Percentiles rank a stretch among this genome's conserved stretches.
Conservation (phyloP, 2,329 filamentous ascomycete species). For the Aureobasidium subglaciale region DNA sequence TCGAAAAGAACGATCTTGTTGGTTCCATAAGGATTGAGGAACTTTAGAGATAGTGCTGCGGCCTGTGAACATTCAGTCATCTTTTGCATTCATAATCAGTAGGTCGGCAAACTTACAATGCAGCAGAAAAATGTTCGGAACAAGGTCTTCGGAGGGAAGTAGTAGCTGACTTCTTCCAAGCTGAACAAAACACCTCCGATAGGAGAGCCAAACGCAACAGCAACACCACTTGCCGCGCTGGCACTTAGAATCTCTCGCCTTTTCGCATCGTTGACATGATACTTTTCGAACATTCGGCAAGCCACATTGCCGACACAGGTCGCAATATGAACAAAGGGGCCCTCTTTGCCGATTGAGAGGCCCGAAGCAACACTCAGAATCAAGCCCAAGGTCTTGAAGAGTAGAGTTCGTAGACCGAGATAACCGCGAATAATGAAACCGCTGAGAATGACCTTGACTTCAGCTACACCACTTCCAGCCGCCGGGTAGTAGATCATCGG, state of each 20-base stretch:
- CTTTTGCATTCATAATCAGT: no score
- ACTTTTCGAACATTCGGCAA: conserved; percentile 89
- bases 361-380: conserved; percentile 88
- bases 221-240: conserved; percentile 82
- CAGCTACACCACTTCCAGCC: conserved; percentile 90
- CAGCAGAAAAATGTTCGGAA: conserved; percentile 98
- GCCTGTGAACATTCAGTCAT: conserved; percentile 36
- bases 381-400: conserved; percentile 76
- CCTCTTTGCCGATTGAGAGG: conserved; percentile 87
- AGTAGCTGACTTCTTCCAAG: conserved; percentile 92
- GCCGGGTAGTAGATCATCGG: conserved; percentile 94
- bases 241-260: conserved; percentile 89
- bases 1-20: conserved; percentile 96
- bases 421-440: conserved; percentile 97
- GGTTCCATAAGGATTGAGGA: conserved; percentile 91
- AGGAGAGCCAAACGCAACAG: conserved; percentile 89
- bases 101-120: conserved; percentile 51
- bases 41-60: conserved; percentile 85
- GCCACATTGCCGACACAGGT: conserved; percentile 93
- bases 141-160: conserved; percentile 93
- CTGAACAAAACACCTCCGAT: conserved; percentile 87
- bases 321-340: conserved; percentile 95
- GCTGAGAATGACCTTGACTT: conserved; percentile 95
- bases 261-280: conserved; percentile 90
- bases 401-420: conserved; percentile 75